Percentiles rank a stretch among this genome's conserved stretches.
These are phyloP conservation scores for Agrocybe pediades DNA, from an alignment of 768 basidiomycete species.

Conservation along the genomic window DNA sequence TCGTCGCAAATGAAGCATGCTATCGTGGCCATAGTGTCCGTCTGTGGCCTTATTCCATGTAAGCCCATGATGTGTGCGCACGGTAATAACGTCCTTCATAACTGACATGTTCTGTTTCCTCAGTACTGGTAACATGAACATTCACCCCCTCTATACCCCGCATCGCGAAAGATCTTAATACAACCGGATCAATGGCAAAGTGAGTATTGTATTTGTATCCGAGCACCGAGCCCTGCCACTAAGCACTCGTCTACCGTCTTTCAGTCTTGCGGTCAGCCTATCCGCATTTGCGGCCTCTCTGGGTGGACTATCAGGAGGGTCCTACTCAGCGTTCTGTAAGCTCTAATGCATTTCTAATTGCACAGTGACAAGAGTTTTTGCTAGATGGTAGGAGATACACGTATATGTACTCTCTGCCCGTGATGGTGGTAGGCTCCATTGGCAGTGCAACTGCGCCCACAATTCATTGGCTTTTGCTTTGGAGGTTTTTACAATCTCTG, in stretches of 20 bases:
- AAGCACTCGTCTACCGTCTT: neutral
- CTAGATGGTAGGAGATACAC: conserved; percentile 68
- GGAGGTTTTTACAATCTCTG: conserved; percentile 66
- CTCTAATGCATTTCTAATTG: neutral
- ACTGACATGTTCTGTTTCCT: no score
- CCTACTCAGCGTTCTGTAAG: conserved; percentile 42
- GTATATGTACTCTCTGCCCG: conserved; percentile 60
- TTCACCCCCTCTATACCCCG: conserved; percentile 79
- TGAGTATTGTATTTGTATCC: no score
- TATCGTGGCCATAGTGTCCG: conserved; percentile 60
- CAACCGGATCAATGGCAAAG: conserved; percentile 62
- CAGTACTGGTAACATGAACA: conserved; percentile 69
- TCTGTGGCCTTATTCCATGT: conserved; percentile 67
- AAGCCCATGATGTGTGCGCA: no score
- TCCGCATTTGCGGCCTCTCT: conserved; percentile 34
- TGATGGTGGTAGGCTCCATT: conserved; percentile 58
- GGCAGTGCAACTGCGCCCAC: conserved; percentile 53
- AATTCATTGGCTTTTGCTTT: conserved; percentile 52
- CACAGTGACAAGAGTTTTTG: neutral
- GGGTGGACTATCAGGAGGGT: conserved; percentile 32
- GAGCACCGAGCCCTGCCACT: neutral
- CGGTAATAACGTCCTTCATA: no score
- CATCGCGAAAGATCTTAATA: conserved; percentile 64
- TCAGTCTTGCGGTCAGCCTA: conserved; percentile 37
- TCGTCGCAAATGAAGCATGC: conserved; percentile 46